Conservation (phyloP, 2,329 filamentous ascomycete species). For the Paecilomyces fulvus region DNA sequence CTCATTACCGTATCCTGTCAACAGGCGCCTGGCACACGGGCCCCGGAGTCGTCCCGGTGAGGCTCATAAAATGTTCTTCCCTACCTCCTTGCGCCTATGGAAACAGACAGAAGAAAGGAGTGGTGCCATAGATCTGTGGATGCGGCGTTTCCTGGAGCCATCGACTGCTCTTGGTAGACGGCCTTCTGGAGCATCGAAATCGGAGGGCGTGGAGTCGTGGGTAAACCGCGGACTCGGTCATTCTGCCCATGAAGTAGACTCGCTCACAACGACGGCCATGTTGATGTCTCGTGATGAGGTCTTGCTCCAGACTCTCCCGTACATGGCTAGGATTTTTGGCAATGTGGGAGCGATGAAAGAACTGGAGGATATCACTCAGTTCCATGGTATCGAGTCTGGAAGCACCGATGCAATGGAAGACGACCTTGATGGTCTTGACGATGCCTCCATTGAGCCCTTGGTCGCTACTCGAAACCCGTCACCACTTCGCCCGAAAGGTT, state of each 20-base stretch:
- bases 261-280: constrained; percentile 10
- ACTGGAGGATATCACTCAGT: constrained; percentile 60
- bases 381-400: constrained; percentile 49
- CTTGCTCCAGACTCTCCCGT: constrained; percentile 77
- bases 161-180: constrained; percentile 29
- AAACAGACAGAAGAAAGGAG: constrained; percentile 73
- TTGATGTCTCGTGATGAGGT: constrained; percentile 30
- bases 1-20: constrained; percentile 76
- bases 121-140: constrained; percentile 47
- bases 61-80: constrained; percentile 86
- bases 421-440: constrained; percentile 26
- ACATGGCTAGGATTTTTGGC: constrained; percentile 59
- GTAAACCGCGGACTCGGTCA: constrained; percentile 12
- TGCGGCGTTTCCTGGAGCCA: constrained; percentile 25
- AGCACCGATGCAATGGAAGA: constrained; percentile 38
- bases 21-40: constrained; percentile 41
- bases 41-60: constrained; percentile 40
- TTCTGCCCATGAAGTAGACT: background rate
- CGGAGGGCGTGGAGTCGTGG: constrained; percentile 30
- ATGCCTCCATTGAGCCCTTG: constrained; percentile 9
- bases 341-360: constrained; percentile 40
- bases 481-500: constrained; percentile 9
- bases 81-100: constrained; percentile 76
- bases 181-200: background rate
- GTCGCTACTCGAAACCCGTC: constrained; percentile 4